Evolutionary conservation across 352 stramenopile species (phyloP).

Genomic region (Phytophthora crassamura): DNA sequence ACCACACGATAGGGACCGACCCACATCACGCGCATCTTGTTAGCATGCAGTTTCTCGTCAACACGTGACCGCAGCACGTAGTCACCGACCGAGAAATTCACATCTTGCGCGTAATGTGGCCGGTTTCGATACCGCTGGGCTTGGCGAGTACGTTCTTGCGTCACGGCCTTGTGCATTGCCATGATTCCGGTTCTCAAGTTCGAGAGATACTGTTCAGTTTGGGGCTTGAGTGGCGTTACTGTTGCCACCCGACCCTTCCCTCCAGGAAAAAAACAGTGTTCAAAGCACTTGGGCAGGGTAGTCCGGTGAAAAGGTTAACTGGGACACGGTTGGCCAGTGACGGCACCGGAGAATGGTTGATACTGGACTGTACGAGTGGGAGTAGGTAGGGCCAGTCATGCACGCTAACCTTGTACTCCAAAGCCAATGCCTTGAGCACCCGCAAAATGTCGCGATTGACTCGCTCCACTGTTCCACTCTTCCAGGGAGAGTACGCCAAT

Average conservation of each 20-base stretch:
- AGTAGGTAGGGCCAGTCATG: slow-evolving; percentile 9
- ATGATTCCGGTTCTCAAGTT: neutral
- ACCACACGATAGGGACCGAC: too few species aligned
- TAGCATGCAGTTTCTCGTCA: slow-evolving; percentile 9
- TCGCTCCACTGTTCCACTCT: too few species aligned
- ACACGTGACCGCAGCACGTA: slow-evolving; percentile 35
- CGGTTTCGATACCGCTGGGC: neutral
- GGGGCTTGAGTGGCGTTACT: neutral
- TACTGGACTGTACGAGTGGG: neutral
- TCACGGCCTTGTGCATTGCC: slow-evolving; percentile 21
- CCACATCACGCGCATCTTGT: too few species aligned
- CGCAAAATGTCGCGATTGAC: slow-evolving; percentile 5
- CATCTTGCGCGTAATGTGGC: neutral
- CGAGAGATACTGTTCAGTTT: neutral
- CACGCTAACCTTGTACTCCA: slow-evolving; percentile 8
- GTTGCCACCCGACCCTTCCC: neutral
- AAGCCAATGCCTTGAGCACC: slow-evolving; percentile 4
- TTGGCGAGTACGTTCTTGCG: slow-evolving; percentile 4
- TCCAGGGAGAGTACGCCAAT: slow-evolving; percentile 3
- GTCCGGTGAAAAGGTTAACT: slow-evolving; percentile 9
- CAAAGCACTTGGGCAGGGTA: slow-evolving; percentile 2
- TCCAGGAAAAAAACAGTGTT: slow-evolving; percentile 8
- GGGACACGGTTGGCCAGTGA: slow-evolving; percentile 8
- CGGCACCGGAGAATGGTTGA: slow-evolving; percentile 7
- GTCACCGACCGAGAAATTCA: slow-evolving; percentile 33